Evolutionary conservation across 139 green algal species (phyloP).

Genomic region (Yamagishiella unicocca): DNA sequence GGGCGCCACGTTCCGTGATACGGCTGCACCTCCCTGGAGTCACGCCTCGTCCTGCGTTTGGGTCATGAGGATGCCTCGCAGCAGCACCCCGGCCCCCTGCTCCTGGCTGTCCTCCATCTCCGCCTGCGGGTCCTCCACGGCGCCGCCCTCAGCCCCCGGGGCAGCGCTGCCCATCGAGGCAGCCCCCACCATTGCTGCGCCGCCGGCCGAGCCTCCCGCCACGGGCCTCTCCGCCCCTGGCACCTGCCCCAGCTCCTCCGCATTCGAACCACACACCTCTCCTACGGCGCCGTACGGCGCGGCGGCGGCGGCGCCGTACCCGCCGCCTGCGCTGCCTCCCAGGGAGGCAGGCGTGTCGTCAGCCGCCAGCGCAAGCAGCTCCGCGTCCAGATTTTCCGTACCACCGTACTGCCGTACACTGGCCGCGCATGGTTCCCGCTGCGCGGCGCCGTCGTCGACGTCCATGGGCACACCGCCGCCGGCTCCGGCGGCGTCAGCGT

Average conservation of each 20-base stretch:
- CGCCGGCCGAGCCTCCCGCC: not conserved
- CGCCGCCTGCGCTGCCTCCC: not conserved
- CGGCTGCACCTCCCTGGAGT: too few relatives aligned
- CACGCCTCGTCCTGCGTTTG: not conserved
- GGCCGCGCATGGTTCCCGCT: too few relatives aligned
- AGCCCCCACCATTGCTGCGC: not conserved
- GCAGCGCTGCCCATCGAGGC: not conserved
- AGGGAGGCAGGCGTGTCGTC: not conserved
- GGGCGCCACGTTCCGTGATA: too few relatives aligned
- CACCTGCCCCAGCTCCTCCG: not conserved
- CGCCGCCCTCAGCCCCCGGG: not conserved
- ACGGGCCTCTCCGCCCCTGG: not conserved
- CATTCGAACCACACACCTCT: not conserved
- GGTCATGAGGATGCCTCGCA: not conserved
- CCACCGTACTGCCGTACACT: constrained; percentile 11
- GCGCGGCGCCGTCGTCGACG: not conserved
- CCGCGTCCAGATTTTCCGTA: constrained; percentile 11
- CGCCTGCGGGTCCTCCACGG: not conserved
- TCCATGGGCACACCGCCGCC: not conserved
- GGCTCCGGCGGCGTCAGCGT: not conserved
- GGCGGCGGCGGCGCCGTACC: not conserved
- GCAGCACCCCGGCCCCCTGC: too few relatives aligned
- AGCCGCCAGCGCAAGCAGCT: not conserved
- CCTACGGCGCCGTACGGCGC: not conserved
- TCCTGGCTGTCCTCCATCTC: not conserved